Conservation (phyloP, 2,329 filamentous ascomycete genomes). For the Elsinoe fawcettii region DNA sequence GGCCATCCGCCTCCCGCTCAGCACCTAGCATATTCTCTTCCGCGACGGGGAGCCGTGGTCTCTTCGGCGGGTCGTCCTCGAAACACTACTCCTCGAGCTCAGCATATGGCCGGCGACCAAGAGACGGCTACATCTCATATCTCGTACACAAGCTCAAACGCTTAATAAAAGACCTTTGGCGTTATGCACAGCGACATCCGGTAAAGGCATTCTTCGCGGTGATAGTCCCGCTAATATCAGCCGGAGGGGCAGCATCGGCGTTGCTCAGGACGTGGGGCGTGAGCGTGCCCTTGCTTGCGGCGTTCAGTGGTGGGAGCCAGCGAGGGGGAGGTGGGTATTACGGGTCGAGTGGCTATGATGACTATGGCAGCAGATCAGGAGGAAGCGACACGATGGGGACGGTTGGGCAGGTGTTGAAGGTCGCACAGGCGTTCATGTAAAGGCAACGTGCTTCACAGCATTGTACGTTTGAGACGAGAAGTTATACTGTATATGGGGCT, state of each 20-base stretch:
- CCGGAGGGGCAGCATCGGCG: constrained; percentile 68
- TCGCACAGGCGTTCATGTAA: constrained; percentile 48
- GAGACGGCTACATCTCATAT: constrained; percentile 67
- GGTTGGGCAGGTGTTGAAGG: constrained; percentile 41
- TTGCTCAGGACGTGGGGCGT: constrained; percentile 74
- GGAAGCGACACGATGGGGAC: constrained; percentile 37
- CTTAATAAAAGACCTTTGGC: constrained; percentile 69
- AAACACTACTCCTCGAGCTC: constrained; percentile 43
- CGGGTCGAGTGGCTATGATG: constrained; percentile 38
- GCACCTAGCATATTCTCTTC: constrained; percentile 8
- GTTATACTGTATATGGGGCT: too few species aligned
- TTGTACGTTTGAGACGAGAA: too few species aligned
- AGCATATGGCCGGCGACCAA: constrained; percentile 71
- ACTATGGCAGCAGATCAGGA: constrained; percentile 29
- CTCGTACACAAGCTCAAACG: constrained; percentile 68
- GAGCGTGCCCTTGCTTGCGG: constrained; percentile 55
- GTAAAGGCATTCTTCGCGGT: constrained; percentile 83
- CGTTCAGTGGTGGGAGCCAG: constrained; percentile 22
- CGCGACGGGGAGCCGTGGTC: background rate
- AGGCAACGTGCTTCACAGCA: background rate
- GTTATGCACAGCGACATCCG: constrained; percentile 76
- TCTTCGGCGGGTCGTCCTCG: constrained; percentile 12
- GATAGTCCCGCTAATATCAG: constrained; percentile 74
- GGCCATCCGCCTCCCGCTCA: constrained; percentile 14
- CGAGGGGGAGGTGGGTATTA: constrained; percentile 34